A percentile compares a stretch with the other conserved stretches of the same genome.
These are phyloP conservation scores for Cryptococcus neoformans DNA, from an alignment of 1,284 basidiomycete genomes.

Conservation along the genomic window DNA sequence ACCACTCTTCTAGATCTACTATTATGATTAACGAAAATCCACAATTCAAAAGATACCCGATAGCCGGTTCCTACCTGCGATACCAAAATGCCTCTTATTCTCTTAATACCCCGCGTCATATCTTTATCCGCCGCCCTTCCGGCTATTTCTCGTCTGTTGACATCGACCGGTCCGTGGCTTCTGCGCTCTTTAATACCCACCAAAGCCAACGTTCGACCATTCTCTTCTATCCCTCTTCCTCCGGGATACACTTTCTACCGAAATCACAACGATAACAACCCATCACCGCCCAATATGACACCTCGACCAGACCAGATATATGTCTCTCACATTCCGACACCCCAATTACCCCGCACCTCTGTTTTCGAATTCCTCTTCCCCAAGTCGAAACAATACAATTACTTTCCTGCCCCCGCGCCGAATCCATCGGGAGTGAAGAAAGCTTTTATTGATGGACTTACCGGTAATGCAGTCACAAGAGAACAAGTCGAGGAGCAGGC, in stretches of 20 bases:
- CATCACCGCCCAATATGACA: slow-evolving; percentile 5
- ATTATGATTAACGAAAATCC: no score
- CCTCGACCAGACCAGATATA: slow-evolving; percentile 23
- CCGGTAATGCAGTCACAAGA: slow-evolving; percentile 59
- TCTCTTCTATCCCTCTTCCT: slow-evolving; percentile 14
- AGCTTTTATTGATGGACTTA: slow-evolving; percentile 63
- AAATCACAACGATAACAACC: slow-evolving; percentile 20
- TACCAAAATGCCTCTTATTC: no score
- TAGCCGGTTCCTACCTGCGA: no score
- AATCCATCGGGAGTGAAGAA: slow-evolving; percentile 45
- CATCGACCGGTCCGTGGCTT: no score
- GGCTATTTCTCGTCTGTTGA: no score
- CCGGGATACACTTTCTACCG: slow-evolving; percentile 27
- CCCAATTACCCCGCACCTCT: slow-evolving; percentile 31
- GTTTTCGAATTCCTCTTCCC: slow-evolving; percentile 39
- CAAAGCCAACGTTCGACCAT: no score
- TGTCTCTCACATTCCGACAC: slow-evolving; percentile 19
- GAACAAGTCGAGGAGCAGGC: slow-evolving; percentile 58
- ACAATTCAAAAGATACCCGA: no score
- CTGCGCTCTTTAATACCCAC: no score
- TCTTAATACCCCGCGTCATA: no score
- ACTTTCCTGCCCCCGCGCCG: slow-evolving; percentile 10
- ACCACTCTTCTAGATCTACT: no score
- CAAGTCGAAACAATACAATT: slow-evolving; percentile 8
- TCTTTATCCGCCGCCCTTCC: no score